Conservation (phyloP, 2,329 filamentous ascomycete genomes). For the Epichloe brachyelytri region DNA sequence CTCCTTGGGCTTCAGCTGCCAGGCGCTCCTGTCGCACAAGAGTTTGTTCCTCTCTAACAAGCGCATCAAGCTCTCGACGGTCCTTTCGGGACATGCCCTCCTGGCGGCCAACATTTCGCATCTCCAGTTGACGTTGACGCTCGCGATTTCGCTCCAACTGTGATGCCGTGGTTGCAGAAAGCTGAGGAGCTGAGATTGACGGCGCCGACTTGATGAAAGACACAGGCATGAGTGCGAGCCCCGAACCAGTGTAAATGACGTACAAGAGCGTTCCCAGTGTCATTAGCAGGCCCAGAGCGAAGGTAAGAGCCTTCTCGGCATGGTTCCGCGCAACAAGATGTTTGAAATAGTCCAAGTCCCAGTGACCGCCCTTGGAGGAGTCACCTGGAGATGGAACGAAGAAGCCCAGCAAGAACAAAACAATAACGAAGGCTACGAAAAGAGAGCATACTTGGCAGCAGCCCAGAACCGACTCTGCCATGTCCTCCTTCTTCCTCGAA, state of each 20-base stretch:
- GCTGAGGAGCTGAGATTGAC: conserved; percentile 66
- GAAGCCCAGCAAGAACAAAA: conserved; percentile 85
- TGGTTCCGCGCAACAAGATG: conserved; percentile 64
- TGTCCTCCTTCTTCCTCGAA: conserved; percentile 68
- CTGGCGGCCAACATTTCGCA: conserved; percentile 64
- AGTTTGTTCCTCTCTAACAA: conserved; percentile 84
- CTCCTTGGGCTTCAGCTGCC: conserved; percentile 67
- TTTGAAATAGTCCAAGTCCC: conserved; percentile 87
- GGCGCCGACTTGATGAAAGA: conserved; percentile 88
- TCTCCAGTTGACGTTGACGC: conserved; percentile 80
- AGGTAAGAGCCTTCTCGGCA: conserved; percentile 84
- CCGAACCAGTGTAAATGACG: conserved; percentile 75
- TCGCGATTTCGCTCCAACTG: conserved; percentile 82
- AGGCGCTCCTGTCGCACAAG: conserved; percentile 80
- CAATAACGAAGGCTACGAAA: conserved; percentile 69
- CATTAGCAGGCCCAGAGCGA: conserved; percentile 77
- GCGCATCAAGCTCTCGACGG: conserved; percentile 71
- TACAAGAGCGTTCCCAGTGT: conserved; percentile 79
- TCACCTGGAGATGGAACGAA: conserved; percentile 74
- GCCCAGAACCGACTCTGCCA: conserved; percentile 59
- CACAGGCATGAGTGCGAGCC: conserved; percentile 77
- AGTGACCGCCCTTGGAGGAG: conserved; percentile 44
- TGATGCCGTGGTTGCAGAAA: conserved; percentile 63
- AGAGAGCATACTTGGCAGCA: conserved; percentile 83
- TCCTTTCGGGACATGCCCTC: conserved; percentile 74